phyloP scores from a whole-genome alignment of 2,329 filamentous ascomycete species.

The Penicillium nordicum region DNA sequence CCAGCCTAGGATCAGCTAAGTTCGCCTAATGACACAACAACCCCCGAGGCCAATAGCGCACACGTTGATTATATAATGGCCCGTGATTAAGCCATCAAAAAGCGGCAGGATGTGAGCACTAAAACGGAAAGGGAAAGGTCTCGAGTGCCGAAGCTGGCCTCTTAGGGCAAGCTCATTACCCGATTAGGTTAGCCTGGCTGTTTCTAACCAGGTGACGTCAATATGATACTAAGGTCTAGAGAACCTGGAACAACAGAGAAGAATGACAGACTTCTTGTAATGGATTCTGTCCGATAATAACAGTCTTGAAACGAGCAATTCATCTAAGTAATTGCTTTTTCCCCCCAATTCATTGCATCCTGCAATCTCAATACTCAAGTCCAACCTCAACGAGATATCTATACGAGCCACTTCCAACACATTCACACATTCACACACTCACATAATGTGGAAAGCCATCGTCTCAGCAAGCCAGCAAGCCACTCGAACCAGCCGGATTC shows the following conservation, averaged over 20 bases:
- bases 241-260: constrained; percentile 11
- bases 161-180: constrained; percentile 17
- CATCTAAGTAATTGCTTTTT: neutral
- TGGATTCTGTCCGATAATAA: neutral
- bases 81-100: too few relatives aligned
- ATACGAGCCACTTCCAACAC: neutral
- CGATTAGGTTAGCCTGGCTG: constrained; percentile 11
- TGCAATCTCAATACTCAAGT: neutral
- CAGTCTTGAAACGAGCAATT: neutral
- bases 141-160: neutral
- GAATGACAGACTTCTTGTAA: neutral
- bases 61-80: too few relatives aligned
- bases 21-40: too few relatives aligned
- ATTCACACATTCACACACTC: neutral
- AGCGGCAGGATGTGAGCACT: too few relatives aligned
- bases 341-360: neutral
- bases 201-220: constrained; percentile 24
- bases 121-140: too few relatives aligned
- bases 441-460: constrained; percentile 22
- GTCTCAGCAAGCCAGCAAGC: constrained; percentile 16
- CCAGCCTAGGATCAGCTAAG: too few relatives aligned
- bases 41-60: too few relatives aligned
- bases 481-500: constrained; percentile 3
- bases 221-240: constrained; percentile 17
- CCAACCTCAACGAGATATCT: neutral